These are phyloP conservation scores for Fusarium caatingaense DNA, from an alignment of 2,329 filamentous ascomycete species.

Conservation along the genomic window DNA sequence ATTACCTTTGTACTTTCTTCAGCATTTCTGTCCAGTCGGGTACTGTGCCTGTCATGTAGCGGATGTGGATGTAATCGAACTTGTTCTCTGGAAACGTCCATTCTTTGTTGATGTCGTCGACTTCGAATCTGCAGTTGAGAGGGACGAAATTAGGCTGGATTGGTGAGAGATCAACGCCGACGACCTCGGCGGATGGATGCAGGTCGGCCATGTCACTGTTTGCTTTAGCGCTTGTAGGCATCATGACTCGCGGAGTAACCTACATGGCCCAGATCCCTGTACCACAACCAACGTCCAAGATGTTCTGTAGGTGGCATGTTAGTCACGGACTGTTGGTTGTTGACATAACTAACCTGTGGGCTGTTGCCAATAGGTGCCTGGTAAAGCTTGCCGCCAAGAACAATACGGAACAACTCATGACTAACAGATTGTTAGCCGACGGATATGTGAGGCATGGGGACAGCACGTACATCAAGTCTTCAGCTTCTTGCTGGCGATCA, in stretches of 20 bases:
- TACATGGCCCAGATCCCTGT: slow-evolving; percentile 34
- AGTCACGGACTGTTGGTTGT: accelerated
- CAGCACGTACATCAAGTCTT: slow-evolving; percentile 26
- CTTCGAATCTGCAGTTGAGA: slow-evolving; percentile 22
- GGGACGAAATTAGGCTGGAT: slow-evolving; percentile 29
- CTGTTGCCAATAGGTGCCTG: slow-evolving; percentile 22
- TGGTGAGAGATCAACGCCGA: slow-evolving; percentile 23
- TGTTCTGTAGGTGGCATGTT: not conserved
- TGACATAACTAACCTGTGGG: not conserved
- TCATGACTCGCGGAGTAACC: not conserved
- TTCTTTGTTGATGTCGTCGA: slow-evolving; percentile 28
- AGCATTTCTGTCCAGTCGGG: slow-evolving; percentile 22
- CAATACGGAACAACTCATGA: slow-evolving; percentile 26
- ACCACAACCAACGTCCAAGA: slow-evolving; percentile 23
- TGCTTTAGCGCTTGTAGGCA: too few species aligned
- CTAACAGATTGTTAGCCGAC: not conserved
- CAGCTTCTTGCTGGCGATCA: slow-evolving; percentile 31
- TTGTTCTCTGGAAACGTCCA: slow-evolving; percentile 20
- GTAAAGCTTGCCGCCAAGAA: slow-evolving; percentile 23
- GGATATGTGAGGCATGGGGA: not conserved
- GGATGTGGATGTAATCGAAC: slow-evolving; percentile 31
- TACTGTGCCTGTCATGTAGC: slow-evolving; percentile 23
- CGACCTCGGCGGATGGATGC: slow-evolving; percentile 20
- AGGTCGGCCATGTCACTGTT: slow-evolving; percentile 24
- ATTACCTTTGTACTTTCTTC: slow-evolving; percentile 14